These are phyloP conservation scores for Balamuthia mandrillaris DNA, from an alignment of 208 protist genomes.

Conservation along the genomic window DNA sequence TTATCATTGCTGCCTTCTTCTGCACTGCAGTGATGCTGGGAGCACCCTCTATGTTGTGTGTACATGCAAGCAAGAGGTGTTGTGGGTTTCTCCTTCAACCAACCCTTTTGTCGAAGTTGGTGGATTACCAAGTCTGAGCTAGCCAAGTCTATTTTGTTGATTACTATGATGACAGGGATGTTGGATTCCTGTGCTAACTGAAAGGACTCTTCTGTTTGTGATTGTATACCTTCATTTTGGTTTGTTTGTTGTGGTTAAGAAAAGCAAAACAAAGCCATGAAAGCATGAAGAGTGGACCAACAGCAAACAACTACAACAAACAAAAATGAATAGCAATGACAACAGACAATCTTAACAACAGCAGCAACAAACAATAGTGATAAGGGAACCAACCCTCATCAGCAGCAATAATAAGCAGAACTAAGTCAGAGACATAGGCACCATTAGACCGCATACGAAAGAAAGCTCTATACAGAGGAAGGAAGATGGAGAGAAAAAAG, in stretches of 20 bases:
- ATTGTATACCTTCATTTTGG: slow-evolving; percentile 90
- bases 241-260: too few species aligned
- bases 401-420: slow-evolving; percentile 91
- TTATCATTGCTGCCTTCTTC: too few species aligned
- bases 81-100: slow-evolving; percentile 78
- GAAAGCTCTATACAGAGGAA: slow-evolving; percentile 78
- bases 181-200: slow-evolving; percentile 10
- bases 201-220: slow-evolving; percentile 80
- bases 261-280: too few species aligned
- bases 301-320: too few species aligned
- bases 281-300: too few species aligned
- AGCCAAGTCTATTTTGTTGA: slow-evolving; percentile 95
- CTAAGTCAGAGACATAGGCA: slow-evolving; percentile 90
- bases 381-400: too few species aligned
- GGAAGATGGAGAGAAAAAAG: not conserved
- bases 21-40: too few species aligned
- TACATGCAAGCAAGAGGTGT: too few species aligned
- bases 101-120: slow-evolving; percentile 65
- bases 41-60: too few species aligned
- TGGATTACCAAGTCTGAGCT: slow-evolving; percentile 63
- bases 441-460: slow-evolving; percentile 88
- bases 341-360: too few species aligned
- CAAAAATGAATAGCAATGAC: too few species aligned
- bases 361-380: too few species aligned
- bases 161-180: slow-evolving; percentile 87